These are phyloP conservation scores for Triticum turgidum DNA, from an alignment of 176 grass and related monocot species.

Conservation along the genomic window DNA sequence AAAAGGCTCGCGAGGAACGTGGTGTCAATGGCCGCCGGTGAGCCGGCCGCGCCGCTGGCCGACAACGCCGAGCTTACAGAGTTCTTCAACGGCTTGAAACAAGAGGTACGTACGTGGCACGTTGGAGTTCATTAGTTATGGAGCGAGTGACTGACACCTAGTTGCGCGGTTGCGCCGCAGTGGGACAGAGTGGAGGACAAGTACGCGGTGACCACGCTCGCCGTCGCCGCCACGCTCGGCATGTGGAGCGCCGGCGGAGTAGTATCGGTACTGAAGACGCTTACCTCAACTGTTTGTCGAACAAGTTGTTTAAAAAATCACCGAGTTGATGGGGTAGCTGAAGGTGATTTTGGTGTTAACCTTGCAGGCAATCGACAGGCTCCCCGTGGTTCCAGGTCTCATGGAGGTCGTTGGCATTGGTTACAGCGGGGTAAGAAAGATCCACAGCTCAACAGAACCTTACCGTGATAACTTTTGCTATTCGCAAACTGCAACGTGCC, in stretches of 20 bases:
- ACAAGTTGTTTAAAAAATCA: background rate
- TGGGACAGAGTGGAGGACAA: conserved; percentile 92
- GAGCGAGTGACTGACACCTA: background rate
- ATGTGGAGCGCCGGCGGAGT: conserved; percentile 80
- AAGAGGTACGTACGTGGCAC: conserved; percentile 41
- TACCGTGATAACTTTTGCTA: background rate
- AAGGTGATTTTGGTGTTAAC: background rate
- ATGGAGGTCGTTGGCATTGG: conserved; percentile 86
- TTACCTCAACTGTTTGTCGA: background rate
- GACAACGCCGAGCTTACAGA: conserved; percentile 60
- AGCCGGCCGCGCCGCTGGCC: conserved; percentile 41
- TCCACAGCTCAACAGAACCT: background rate
- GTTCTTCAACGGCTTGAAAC: conserved; percentile 58
- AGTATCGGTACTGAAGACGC: conserved; percentile 54
- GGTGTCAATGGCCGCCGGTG: conserved; percentile 66
- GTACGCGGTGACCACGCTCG: conserved; percentile 70
- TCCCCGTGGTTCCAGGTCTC: conserved; percentile 78
- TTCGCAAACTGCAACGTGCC: background rate
- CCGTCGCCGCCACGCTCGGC: conserved; percentile 50
- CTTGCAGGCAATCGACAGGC: conserved; percentile 84
- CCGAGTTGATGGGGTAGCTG: background rate
- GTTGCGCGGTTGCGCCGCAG: conserved; percentile 32
- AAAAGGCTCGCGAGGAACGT: conserved; percentile 71
- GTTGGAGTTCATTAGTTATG: background rate
- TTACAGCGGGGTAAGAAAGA: conserved; percentile 71